These are phyloP conservation scores for Trichoderma pleuroti DNA, from an alignment of 2,329 filamentous ascomycete genomes.

Conservation along the genomic window DNA sequence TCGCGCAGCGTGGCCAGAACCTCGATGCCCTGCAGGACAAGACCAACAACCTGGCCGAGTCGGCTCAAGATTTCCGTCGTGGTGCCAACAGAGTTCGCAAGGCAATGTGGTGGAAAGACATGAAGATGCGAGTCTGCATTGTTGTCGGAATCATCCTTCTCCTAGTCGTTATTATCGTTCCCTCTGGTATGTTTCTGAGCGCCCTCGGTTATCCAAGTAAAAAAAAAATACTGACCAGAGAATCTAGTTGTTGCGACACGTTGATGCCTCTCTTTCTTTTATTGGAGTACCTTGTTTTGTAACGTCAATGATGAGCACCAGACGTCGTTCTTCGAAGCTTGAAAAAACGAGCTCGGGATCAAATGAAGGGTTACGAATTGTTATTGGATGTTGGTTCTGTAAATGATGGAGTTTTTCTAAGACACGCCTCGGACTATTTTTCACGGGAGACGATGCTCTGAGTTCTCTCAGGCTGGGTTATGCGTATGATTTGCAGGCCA, in stretches of 20 bases:
- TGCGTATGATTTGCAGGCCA: conserved; percentile 45
- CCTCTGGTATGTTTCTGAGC: conserved; percentile 61
- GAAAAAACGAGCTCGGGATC: background rate
- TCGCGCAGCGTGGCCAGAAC: conserved; percentile 85
- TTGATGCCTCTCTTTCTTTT: background rate
- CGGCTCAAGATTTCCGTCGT: conserved; percentile 91
- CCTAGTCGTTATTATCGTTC: conserved; percentile 90
- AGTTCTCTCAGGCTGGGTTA: conserved; percentile 15
- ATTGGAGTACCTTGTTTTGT: conserved; percentile 8
- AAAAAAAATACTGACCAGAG: background rate
- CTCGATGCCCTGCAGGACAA: conserved; percentile 89
- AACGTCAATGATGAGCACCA: conserved; percentile 2
- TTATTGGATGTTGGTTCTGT: conserved; percentile 31
- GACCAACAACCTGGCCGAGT: conserved; percentile 88
- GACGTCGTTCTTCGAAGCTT: background rate
- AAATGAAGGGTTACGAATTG: conserved; percentile 9
- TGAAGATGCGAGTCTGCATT: conserved; percentile 99
- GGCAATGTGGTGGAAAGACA: conserved; percentile 99
- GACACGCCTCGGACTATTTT: conserved; percentile 30
- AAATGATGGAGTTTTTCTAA: conserved; percentile 37
- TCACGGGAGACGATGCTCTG: conserved; percentile 24
- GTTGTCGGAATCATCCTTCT: conserved; percentile 87
- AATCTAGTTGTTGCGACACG: conserved; percentile 36
- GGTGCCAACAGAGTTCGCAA: conserved; percentile 95
- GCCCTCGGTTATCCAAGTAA: background rate